Conservation (phyloP, 148 eudicot species). For the Chenopodium album region DNA sequence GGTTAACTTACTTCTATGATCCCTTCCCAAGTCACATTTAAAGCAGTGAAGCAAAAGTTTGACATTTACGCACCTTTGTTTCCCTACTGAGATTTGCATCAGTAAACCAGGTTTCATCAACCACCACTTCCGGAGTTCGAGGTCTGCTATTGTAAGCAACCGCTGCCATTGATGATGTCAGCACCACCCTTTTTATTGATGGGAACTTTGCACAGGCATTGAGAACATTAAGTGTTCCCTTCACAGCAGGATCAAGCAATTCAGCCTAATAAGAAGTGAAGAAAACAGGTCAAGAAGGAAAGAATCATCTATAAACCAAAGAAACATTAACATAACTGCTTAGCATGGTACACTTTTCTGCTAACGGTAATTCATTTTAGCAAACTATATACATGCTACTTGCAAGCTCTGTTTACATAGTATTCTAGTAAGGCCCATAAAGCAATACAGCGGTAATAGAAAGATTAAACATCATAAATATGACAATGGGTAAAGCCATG, state of each 20-base stretch:
- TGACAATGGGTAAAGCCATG: background rate
- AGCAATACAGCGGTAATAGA: background rate
- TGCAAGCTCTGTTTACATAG: background rate
- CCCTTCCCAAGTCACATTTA: background rate
- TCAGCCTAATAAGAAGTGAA: conserved; percentile 36
- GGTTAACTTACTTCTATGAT: background rate
- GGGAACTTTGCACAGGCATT: conserved; percentile 44
- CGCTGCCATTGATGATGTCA: conserved; percentile 60
- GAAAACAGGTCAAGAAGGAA: background rate
- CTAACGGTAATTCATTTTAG: background rate
- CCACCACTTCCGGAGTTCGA: conserved; percentile 38
- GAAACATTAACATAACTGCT: background rate
- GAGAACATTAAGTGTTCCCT: conserved; percentile 60
- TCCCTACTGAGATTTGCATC: conserved; percentile 37
- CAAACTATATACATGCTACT: background rate
- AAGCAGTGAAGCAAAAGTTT: background rate
- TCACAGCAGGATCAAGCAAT: conserved; percentile 56
- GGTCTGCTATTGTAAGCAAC: conserved; percentile 34
- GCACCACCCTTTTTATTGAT: conserved; percentile 45
- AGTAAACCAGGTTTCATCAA: conserved; percentile 57
- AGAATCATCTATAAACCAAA: background rate
- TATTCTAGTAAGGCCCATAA: background rate
- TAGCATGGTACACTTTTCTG: background rate
- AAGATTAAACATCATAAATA: background rate
- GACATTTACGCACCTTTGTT: conserved; percentile 33